Conservation (phyloP, 306 rosid genomes). For the Medicago lupulina region DNA sequence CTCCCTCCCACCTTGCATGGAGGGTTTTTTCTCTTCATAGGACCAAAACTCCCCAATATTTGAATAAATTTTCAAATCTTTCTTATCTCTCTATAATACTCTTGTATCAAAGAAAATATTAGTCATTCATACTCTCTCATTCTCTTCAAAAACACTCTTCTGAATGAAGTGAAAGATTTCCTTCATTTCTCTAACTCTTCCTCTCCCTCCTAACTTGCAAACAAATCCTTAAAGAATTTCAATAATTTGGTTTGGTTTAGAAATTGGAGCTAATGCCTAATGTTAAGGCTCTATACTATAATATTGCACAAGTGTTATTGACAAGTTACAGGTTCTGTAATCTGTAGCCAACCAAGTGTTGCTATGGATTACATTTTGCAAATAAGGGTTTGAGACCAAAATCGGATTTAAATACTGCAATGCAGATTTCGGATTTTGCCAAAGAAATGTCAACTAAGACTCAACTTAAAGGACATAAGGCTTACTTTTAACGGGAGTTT, state of each 20-base stretch:
- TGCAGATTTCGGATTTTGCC: neutral
- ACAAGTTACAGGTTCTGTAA: neutral
- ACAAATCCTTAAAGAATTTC: neutral
- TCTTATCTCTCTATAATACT: neutral
- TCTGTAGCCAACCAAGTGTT: neutral
- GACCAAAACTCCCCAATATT: no score
- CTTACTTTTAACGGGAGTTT: neutral
- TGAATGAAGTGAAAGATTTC: neutral
- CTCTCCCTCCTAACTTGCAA: neutral
- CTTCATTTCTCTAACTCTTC: neutral
- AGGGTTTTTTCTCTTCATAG: no score
- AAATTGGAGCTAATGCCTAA: neutral
- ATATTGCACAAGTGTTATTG: neutral
- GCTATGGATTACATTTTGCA: neutral
- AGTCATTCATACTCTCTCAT: neutral
- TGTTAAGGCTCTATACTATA: neutral
- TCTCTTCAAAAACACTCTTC: neutral
- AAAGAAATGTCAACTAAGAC: neutral
- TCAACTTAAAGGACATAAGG: neutral
- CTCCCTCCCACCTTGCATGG: no score
- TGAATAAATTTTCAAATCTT: neutral
- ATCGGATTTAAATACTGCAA: neutral
- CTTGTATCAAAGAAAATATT: neutral
- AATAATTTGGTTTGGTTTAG: neutral
- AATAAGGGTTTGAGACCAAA: neutral